Evolutionary conservation across 139 green algal genomes (phyloP), one percentile per base, ranked within the genome.

Genomic region (Dunaliella primolecta): DNA sequence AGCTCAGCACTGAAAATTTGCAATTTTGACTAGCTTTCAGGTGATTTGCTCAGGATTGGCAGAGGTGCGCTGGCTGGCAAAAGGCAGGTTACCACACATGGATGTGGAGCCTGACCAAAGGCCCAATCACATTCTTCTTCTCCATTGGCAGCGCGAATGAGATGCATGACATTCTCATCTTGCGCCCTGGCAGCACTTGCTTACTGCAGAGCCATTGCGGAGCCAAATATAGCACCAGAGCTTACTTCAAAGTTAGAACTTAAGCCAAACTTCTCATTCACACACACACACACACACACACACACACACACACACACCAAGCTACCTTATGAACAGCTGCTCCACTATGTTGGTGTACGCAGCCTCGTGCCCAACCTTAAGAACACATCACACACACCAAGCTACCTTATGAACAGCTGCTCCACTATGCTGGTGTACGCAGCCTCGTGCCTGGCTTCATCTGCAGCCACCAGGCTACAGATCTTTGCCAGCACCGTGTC

Each of bases 391-490:
- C n/a, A n/a, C n/a, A n/a, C n/a, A n/a, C n/a, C n/a, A n/a, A n/a
- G n/a, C n/a, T n/a, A n/a, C 80, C 80, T 77, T 1, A 33, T 31
- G 1, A 92, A 75, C 0, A 91, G 27, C 84, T 91, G 81, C 1
- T 29, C 32, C 37, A 91, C 85, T 25, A 91, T 91, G 85, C 32
- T 80, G 27, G 74, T 86, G 83, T 91, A 91, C 0, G 88, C 88
- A 11, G 93, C 90, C 92, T 99, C 97, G 91, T 99, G 97, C 1
- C 97, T 93, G n/a, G 87, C 93, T 92, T 99, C 97, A 91, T 99
- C 97, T 0, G 91, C 92, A 20, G 96, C 97, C 46, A 99, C 97
- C 20, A 93, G 85, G 20, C 94, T 96, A 85, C 93, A 98, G 79
- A 88, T 94, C 87, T 94, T 95, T 34, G 91, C 92, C 72, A 99